phyloP scores from a whole-genome alignment of 1,139 yeast genomes.

The Meyerozyma elateridarum region DNA sequence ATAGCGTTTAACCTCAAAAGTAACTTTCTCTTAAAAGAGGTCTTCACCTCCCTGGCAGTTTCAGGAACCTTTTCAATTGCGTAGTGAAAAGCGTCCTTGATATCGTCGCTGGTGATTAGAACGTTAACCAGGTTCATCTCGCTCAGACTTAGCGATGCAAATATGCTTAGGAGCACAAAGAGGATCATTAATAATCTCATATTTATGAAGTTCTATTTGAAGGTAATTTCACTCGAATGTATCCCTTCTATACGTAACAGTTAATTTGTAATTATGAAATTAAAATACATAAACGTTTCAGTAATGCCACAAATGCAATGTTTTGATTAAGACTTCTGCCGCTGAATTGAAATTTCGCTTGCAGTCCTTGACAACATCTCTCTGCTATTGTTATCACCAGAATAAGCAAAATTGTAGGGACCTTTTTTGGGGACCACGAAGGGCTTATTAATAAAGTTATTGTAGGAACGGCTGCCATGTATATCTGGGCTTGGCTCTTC shows the following conservation, averaged over 20 bases:
- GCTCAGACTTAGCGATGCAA: conserved; percentile 2
- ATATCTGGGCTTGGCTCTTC: conserved; percentile 7
- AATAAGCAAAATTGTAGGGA: conserved; percentile 12
- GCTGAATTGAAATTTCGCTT: conserved; percentile 18
- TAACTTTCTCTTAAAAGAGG: conserved; percentile 11
- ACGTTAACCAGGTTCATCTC: conserved; percentile 19
- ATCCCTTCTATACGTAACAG: no score
- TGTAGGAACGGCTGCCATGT: conserved; percentile 12
- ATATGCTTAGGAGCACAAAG: conserved; percentile 7
- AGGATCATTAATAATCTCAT: no score
- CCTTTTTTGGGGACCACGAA: conserved; percentile 29
- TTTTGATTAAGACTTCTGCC: no score
- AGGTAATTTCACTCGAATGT: no score
- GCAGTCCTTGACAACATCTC: conserved; percentile 24
- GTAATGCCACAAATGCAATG: no score
- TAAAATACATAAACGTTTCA: no score
- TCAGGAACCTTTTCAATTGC: conserved; percentile 19
- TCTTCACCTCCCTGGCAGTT: conserved; percentile 15
- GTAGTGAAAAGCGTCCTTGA: conserved; percentile 20
- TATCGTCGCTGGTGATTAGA: conserved; percentile 21
- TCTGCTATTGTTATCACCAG: conserved; percentile 24
- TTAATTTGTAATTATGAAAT: no score
- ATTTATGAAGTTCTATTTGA: no score
- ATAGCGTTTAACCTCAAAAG: conserved; percentile 5
- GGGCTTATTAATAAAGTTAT: conserved; percentile 33